Conservation (phyloP, 208 protist species). For the Naegleria gruberi region DNA sequence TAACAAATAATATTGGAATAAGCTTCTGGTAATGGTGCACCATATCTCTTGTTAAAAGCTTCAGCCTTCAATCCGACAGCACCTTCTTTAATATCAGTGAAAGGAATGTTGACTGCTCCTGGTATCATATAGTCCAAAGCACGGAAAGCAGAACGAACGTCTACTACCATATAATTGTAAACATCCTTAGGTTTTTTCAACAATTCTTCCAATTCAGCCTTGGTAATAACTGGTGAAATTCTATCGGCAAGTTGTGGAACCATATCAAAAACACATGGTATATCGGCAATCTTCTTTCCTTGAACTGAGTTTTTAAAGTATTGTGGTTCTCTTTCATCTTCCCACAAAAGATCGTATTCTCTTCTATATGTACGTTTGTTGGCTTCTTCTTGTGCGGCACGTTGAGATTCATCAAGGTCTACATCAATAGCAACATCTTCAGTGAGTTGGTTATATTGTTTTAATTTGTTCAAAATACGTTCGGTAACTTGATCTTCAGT, state of each 20-base stretch:
- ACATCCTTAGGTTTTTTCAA: neutral
- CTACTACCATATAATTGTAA: neutral
- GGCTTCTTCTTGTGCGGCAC: neutral
- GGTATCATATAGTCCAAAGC: neutral
- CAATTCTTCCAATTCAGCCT: neutral
- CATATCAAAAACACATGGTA: neutral
- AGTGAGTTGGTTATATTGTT: neutral
- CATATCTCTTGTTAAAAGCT: neutral
- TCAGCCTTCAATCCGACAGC: neutral
- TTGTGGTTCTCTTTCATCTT: neutral
- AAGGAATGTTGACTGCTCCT: neutral
- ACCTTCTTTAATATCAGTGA: neutral
- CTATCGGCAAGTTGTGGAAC: neutral
- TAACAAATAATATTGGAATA: neutral
- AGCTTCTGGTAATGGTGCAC: neutral
- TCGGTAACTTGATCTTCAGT: neutral
- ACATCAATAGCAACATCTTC: neutral
- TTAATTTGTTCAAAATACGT: neutral
- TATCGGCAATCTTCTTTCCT: neutral
- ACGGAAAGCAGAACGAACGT: neutral
- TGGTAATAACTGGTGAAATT: neutral
- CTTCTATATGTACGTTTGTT: neutral
- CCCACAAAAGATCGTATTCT: neutral
- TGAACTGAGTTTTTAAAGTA: neutral
- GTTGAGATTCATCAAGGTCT: neutral